Evolutionary conservation across 495 filamentous ascomycete genomes (phyloP).

Genomic region (Trichoderma reesei): DNA sequence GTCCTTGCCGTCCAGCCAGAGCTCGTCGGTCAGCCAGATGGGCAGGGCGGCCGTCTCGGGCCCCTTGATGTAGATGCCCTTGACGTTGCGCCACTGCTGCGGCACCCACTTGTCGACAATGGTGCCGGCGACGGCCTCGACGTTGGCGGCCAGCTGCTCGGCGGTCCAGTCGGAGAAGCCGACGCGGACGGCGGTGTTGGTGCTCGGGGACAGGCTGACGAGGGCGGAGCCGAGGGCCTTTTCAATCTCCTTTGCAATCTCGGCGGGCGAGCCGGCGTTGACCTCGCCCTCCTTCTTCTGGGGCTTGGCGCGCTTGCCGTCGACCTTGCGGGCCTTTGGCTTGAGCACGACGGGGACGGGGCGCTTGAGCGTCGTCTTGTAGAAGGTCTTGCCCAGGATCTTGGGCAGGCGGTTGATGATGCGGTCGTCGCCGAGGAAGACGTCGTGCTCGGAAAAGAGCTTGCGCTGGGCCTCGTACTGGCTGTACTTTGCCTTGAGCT

Average conservation of each 20-base stretch:
- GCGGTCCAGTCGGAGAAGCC: slow-evolving; percentile 63
- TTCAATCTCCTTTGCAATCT: slow-evolving; percentile 62
- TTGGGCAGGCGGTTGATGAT: slow-evolving; percentile 68
- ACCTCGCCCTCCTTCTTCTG: slow-evolving; percentile 34
- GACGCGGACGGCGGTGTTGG: slow-evolving; percentile 56
- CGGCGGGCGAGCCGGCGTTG: slow-evolving; percentile 34
- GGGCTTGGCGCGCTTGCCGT: slow-evolving; percentile 53
- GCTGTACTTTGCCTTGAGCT: slow-evolving; percentile 78
- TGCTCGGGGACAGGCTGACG: slow-evolving; percentile 61
- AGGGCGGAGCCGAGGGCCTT: slow-evolving; percentile 58
- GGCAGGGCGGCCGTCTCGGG: slow-evolving; percentile 77
- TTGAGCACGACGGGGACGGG: slow-evolving; percentile 75
- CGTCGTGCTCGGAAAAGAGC: slow-evolving; percentile 69
- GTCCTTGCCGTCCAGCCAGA: slow-evolving; percentile 77
- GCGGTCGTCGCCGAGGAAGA: slow-evolving; percentile 81
- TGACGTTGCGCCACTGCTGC: slow-evolving; percentile 75
- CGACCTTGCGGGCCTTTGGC: slow-evolving; percentile 49
- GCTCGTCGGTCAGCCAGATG: slow-evolving; percentile 80
- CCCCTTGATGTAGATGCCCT: slow-evolving; percentile 78
- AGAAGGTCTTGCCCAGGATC: slow-evolving; percentile 79
- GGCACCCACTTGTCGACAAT: slow-evolving; percentile 69
- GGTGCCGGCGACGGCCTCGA: slow-evolving; percentile 56
- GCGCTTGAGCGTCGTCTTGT: slow-evolving; percentile 64
- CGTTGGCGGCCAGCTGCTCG: slow-evolving; percentile 68
- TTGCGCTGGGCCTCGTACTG: slow-evolving; percentile 78